Conservation (phyloP, 768 basidiomycete species). For the Cubamyces lactineus region DNA sequence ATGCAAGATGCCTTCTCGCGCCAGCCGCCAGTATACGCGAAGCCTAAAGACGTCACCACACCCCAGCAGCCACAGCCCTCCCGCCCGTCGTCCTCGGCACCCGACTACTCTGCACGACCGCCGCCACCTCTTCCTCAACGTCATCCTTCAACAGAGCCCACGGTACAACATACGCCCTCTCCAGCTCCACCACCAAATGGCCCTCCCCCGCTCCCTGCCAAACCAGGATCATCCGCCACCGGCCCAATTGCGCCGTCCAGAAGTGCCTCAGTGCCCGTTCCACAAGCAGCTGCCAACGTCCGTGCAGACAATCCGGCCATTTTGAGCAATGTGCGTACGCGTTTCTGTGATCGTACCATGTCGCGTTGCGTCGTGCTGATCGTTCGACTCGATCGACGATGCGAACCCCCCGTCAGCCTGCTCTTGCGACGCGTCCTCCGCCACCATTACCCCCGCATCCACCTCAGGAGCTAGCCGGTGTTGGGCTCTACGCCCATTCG, state of each 20-base stretch:
- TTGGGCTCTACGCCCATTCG: constrained; percentile 19
- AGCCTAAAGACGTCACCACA: constrained; percentile 49
- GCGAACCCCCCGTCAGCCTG: constrained; percentile 18
- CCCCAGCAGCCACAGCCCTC: constrained; percentile 16
- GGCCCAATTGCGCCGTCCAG: constrained; percentile 15
- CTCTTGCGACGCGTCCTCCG: constrained; percentile 29
- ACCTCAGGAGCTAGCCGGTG: constrained; percentile 20
- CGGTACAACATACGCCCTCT: constrained; percentile 4
- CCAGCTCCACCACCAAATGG: constrained; percentile 26
- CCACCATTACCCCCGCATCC: constrained; percentile 32
- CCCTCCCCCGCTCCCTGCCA: constrained; percentile 45
- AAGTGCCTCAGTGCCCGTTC: constrained; percentile 18
- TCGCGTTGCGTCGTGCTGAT: constrained; percentile 16
- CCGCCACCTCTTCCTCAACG: constrained; percentile 31
- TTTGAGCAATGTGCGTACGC: constrained; percentile 23
- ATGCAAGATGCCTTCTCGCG: constrained; percentile 84
- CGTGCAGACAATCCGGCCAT: constrained; percentile 15
- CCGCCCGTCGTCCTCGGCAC: constrained; percentile 20
- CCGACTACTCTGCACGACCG: constrained; percentile 33
- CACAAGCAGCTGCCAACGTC: constrained; percentile 1
- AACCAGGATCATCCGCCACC: constrained; percentile 34
- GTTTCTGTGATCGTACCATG: constrained; percentile 2
- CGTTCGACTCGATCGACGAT: constrained; percentile 13
- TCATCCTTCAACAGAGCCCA: constrained; percentile 8
- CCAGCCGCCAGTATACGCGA: constrained; percentile 89